Conservation (phyloP, 2,329 filamentous ascomycete species). For the Clarireedia sp. region DNA sequence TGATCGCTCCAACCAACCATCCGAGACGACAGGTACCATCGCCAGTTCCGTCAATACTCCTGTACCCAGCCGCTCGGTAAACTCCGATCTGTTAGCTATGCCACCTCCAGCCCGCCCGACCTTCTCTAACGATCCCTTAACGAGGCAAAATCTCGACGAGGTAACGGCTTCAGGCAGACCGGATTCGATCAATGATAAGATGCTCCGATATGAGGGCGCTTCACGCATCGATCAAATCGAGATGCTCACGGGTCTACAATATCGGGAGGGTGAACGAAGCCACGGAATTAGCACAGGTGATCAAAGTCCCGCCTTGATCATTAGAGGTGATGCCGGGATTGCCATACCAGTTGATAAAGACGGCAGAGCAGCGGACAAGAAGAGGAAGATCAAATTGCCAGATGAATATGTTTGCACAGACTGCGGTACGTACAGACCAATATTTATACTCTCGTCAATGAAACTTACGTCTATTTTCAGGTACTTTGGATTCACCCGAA, state of each 20-base stretch:
- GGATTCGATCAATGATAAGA: slow-evolving; percentile 77
- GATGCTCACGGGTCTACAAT: slow-evolving; percentile 82
- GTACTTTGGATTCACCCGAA: slow-evolving; percentile 84
- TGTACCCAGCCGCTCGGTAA: slow-evolving; percentile 27
- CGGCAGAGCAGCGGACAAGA: slow-evolving; percentile 64
- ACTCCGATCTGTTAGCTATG: slow-evolving; percentile 45
- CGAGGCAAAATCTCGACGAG: slow-evolving; percentile 72
- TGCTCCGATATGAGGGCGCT: slow-evolving; percentile 70
- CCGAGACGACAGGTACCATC: slow-evolving; percentile 34
- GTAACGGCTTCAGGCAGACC: slow-evolving; percentile 55
- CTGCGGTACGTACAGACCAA: slow-evolving; percentile 53
- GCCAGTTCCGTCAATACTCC: slow-evolving; percentile 26
- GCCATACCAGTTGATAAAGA: slow-evolving; percentile 77
- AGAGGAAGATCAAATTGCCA: slow-evolving; percentile 72
- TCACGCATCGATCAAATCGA: slow-evolving; percentile 83
- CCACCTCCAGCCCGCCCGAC: slow-evolving; percentile 57
- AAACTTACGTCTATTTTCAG: slow-evolving; percentile 30
- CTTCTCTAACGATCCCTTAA: slow-evolving; percentile 60
- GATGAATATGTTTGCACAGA: slow-evolving; percentile 95
- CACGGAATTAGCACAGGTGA: slow-evolving; percentile 82
- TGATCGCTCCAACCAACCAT: slow-evolving; percentile 40
- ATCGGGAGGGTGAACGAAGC: slow-evolving; percentile 81
- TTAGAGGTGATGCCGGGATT: slow-evolving; percentile 80
- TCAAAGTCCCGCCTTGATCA: slow-evolving; percentile 70
- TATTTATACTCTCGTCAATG: not conserved